phyloP scores from a whole-genome alignment of 257 asterid genomes.

The Plectranthus barbatus region DNA sequence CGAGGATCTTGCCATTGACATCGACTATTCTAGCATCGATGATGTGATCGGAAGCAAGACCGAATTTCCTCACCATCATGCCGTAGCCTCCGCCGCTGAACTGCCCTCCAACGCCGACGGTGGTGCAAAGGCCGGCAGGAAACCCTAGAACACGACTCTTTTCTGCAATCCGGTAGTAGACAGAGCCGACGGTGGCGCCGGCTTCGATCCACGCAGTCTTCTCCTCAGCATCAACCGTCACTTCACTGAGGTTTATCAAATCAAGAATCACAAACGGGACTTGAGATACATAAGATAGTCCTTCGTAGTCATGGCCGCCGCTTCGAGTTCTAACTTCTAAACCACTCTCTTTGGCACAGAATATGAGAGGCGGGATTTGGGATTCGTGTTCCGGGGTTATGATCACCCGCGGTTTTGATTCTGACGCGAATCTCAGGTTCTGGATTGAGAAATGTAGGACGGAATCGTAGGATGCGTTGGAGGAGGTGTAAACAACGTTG shows the following conservation, averaged over 20 bases:
- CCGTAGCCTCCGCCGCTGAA: conserved; percentile 38
- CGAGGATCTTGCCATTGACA: no score
- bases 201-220: conserved; percentile 31
- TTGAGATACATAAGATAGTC: no score
- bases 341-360: no score
- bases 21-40: conserved; percentile 29
- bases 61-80: conserved; percentile 18
- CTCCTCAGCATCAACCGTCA: not conserved
- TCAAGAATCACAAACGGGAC: conserved; percentile 24
- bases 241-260: no score
- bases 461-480: not conserved
- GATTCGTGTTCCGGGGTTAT: no score
- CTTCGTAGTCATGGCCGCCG: no score
- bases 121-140: conserved; percentile 17
- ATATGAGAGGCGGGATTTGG: no score
- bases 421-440: no score
- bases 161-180: conserved; percentile 14
- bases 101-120: no score
- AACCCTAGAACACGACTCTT: conserved; percentile 14
- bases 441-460: not conserved
- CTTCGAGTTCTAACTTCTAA: no score
- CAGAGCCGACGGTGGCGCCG: no score
- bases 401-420: no score
- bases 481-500: not conserved
- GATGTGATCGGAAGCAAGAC: conserved; percentile 27